Evolutionary conservation across 805 yeast genomes (phyloP), one percentile per base, ranked within the genome.

Genomic region (Kuraishia cidri): DNA sequence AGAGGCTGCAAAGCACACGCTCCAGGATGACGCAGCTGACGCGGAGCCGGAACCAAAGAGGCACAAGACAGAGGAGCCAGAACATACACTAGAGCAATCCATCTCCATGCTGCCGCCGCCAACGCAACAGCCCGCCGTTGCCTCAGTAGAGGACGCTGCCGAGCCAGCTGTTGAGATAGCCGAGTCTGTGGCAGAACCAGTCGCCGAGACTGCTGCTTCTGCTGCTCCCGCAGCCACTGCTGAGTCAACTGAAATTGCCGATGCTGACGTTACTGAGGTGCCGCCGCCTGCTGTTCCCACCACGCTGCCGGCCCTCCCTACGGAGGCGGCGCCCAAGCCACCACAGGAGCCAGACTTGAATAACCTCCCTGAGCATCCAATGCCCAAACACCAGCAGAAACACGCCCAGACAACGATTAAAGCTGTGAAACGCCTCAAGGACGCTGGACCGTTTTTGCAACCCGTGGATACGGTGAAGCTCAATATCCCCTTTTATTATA

Each of bases 401-500:
- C 88, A 79, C 49, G 85, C 90, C 1, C 44, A 73, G 13, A 81
- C 84, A 40, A 73, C 88, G 2, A 67, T 92, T 32, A 84, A 88
- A 47, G 88, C 94, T 9, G 79, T 92, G 40, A 86, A 83, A 54
- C 66, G 97, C 40, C 69, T 90, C 48, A 85, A 87, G 56, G 98
- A 92, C 58, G 94, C 97, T 1, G 75, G 67, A 11, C 97, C 97
- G 2, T 92, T 92, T 51, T 51, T 85, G 29, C 73, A 65, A 32
- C 98, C 98, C 0, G 98, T 92, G 14, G 97, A 92, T 54, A 82
- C 73, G 3, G 79, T 81, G 31, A 86, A 84, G 51, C 72, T 86
- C 39, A 86, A 88, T 48, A 83, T 92, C 35, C 98, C 98, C 3
- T 75, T 82, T 41, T 92, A 92, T 55, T 85, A 79, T 55, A 87